Evolutionary conservation across 1,284 basidiomycete species (phyloP).

Genomic region (Sutorius eximius): DNA sequence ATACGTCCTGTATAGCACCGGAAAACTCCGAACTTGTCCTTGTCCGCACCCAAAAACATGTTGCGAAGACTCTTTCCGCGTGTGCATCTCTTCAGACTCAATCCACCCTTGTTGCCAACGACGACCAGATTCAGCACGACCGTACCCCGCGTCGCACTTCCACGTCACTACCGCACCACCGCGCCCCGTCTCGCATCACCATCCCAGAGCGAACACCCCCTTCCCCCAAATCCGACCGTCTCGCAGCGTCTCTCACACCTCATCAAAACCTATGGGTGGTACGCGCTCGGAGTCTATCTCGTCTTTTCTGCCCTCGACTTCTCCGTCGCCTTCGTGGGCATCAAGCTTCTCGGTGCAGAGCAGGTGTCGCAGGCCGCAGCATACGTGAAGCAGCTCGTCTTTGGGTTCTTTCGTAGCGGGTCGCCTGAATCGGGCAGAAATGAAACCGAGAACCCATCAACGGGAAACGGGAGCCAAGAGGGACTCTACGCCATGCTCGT

Average conservation of each 20-base stretch:
- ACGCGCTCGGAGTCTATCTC: slow-evolving; percentile 86
- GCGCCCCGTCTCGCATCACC: slow-evolving; percentile 41
- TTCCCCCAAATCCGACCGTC: slow-evolving; percentile 52
- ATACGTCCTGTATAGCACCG: slow-evolving; percentile 29
- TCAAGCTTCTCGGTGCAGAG: slow-evolving; percentile 89
- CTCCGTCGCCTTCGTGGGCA: slow-evolving; percentile 75
- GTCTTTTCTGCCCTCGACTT: slow-evolving; percentile 77
- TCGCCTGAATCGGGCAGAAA: slow-evolving; percentile 66
- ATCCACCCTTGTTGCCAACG: slow-evolving; percentile 48
- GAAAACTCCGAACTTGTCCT: slow-evolving; percentile 10
- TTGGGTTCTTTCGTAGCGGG: slow-evolving; percentile 44
- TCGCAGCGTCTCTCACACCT: slow-evolving; percentile 81
- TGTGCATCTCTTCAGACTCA: slow-evolving; percentile 28
- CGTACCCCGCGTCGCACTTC: slow-evolving; percentile 23
- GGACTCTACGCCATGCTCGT: slow-evolving; percentile 89
- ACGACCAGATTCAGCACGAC: slow-evolving; percentile 23
- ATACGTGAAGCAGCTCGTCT: slow-evolving; percentile 53
- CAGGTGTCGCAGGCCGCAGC: slow-evolving; percentile 74
- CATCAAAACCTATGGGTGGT: slow-evolving; percentile 91
- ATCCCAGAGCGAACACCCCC: not conserved
- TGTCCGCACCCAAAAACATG: slow-evolving; percentile 5
- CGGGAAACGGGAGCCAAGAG: slow-evolving; percentile 49
- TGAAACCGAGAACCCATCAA: slow-evolving; percentile 42
- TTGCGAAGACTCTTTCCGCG: slow-evolving; percentile 34
- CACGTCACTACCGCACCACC: slow-evolving; percentile 52